Conservation (phyloP, 106 monocot species). For the Apostasia ramifera region DNA sequence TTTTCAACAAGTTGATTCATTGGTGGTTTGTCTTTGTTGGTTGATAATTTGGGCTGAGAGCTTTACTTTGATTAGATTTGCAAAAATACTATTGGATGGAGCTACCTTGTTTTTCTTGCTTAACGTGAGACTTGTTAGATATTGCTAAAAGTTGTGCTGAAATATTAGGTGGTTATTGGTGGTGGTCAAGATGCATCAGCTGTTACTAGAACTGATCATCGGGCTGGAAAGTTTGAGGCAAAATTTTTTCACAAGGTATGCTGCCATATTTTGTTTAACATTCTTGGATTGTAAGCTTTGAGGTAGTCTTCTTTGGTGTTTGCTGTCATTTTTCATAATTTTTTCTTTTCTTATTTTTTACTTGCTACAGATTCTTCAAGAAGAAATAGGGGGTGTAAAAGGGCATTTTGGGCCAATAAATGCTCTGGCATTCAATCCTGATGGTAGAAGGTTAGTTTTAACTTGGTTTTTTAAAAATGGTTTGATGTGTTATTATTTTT, state of each 20-base stretch:
- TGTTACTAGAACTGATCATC: constrained; percentile 86
- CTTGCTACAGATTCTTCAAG: constrained; percentile 69
- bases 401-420: constrained; percentile 98
- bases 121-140: no score
- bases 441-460: constrained; percentile 71
- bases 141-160: neutral
- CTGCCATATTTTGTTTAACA: neutral
- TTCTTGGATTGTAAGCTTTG: no score
- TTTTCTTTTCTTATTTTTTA: constrained; percentile 6
- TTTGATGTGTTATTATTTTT: no score
- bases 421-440: constrained; percentile 90
- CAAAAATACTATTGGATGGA: no score
- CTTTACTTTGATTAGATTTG: no score
- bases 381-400: constrained; percentile 97
- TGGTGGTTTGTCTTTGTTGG: no score
- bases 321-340: neutral
- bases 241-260: constrained; percentile 95
- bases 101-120: no score
- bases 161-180: constrained; percentile 73
- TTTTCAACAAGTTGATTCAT: no score
- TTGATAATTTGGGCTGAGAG: no score
- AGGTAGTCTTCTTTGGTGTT: no score
- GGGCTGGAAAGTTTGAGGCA: constrained; percentile 95
- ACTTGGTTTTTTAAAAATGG: neutral
- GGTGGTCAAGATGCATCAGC: constrained; percentile 92